Percentiles rank a stretch among this genome's conserved stretches.
Evolutionary conservation across 495 filamentous ascomycete genomes (phyloP).

Genomic region (Neurospora sp.): DNA sequence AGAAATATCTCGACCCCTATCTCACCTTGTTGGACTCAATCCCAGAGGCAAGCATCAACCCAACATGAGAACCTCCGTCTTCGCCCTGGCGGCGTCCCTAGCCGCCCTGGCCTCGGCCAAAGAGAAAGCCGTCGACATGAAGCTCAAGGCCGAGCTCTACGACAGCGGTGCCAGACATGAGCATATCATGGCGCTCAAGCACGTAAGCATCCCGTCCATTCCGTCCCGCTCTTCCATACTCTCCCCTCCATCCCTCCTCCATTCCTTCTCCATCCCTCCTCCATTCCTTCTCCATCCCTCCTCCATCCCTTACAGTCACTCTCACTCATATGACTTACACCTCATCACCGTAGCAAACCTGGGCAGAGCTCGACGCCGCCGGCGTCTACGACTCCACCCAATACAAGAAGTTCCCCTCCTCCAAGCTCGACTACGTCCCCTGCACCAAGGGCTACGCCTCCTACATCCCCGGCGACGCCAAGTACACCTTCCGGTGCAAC

Average conservation of each 20-base stretch:
- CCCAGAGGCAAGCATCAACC: not conserved
- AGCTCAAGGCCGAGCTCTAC: conserved; percentile 24
- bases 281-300: not conserved
- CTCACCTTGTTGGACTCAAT: not conserved
- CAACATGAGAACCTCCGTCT: not conserved
- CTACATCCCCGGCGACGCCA: conserved; percentile 30
- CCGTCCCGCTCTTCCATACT: no score
- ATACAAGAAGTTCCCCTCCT: conserved; percentile 20
- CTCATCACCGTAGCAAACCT: conserved; percentile 13
- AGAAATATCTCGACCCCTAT: not conserved
- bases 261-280: not conserved
- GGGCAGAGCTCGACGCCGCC: conserved; percentile 22
- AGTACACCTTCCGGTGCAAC: conserved; percentile 41
- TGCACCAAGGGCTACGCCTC: conserved; percentile 39
- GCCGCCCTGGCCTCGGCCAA: conserved; percentile 22
- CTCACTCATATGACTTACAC: not conserved
- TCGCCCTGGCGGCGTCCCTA: conserved; percentile 27
- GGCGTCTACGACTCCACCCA: conserved; percentile 29
- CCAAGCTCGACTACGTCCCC: conserved; percentile 15
- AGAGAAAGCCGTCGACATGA: conserved; percentile 19
- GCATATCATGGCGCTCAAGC: conserved; percentile 36
- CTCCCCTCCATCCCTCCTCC: no score
- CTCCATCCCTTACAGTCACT: not conserved
- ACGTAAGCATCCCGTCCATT: conserved; percentile 15
- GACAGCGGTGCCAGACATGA: conserved; percentile 36